Base-by-base conservation (phyloP, 148 eudicot species). In the Silene latifolia region DNA sequence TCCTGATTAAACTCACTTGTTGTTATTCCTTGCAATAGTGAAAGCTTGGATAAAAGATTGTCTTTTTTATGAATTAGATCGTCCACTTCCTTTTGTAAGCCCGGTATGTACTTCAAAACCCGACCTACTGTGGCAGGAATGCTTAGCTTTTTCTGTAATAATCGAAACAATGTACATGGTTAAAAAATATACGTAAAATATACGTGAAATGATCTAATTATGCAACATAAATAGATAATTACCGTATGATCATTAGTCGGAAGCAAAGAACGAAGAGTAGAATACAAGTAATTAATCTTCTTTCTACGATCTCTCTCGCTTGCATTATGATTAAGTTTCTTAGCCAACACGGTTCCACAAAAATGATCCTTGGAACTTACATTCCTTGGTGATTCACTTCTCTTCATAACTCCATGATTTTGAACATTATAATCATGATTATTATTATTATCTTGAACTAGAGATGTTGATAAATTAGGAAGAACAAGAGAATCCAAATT, bases 111-210 rank as follows among this genome's bases (percentile, higher is more conserved):
- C 64, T 93, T 90, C 25, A 93, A 68, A 23, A 80, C 95, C 0
- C 83, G 76, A 17, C 88, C 79, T 8, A 93, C 85, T 9, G 97
- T 93, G 0, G 69, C 53, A 0, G 97, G 95, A n/a, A 91, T 86
- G 82, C 95, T 93, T 73, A 88, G 42, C 58, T 93, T 93, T 65
- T 88, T 93, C 97, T 93, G 96, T 24, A 76, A n/a, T n/a, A n/a
- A 61, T 46, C 42, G 39, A 42, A 57, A 23, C 1, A 13, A 23
- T 39, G 47, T 29, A 47, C 19, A 62, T 62, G 35, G 32, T 64
- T 29, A 57, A 70, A 7, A 7, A 8, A 39, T 72, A 47, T 69
- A 70, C 21, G 42, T 5, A 2, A 48, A 1, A 46, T 24, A 11
- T 1, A 8, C 9, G 6, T 39, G n/a, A n/a, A n/a, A n/a, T n/a